These are phyloP conservation scores for Kluyveromyces siamensis DNA, from an alignment of 805 yeast species.

Conservation along the genomic window DNA sequence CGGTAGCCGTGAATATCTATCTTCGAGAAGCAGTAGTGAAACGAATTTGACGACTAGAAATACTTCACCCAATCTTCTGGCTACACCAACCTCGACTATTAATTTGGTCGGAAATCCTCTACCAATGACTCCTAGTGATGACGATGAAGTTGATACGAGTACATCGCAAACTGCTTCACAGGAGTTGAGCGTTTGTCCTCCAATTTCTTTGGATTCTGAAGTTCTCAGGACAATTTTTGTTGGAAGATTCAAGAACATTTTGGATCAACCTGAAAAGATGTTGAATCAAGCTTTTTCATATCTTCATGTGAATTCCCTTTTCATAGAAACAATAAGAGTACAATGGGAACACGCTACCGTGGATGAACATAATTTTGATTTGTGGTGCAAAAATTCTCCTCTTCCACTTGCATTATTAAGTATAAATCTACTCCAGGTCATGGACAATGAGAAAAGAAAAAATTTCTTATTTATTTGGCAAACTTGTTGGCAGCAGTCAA, in stretches of 20 bases:
- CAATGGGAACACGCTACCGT: not conserved
- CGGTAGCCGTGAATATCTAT: not conserved
- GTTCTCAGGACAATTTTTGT: not conserved
- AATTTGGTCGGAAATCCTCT: not conserved
- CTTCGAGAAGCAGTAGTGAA: not conserved
- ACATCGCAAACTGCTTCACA: not conserved
- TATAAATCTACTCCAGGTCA: not conserved
- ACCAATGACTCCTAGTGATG: constrained; percentile 1
- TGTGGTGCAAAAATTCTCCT: constrained; percentile 1
- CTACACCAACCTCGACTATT: not conserved
- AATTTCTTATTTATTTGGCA: constrained; percentile 5
- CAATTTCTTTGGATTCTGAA: not conserved
- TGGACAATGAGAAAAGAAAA: constrained; percentile 1
- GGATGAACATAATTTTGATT: not conserved
- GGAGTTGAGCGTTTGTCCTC: not conserved
- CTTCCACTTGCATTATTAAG: constrained; percentile 2
- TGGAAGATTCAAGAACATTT: not conserved
- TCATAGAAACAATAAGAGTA: not conserved
- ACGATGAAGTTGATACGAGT: not conserved
- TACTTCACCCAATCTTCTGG: not conserved
- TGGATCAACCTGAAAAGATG: not conserved
- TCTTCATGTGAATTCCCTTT: not conserved
- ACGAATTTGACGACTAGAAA: not conserved
- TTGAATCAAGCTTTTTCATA: not conserved
- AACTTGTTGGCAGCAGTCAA: constrained; percentile 7